Percentiles rank a stretch among this genome's conserved stretches.
These are phyloP conservation scores for Euphorbia corollata DNA, from an alignment of 441 rosid species.

Conservation along the genomic window DNA sequence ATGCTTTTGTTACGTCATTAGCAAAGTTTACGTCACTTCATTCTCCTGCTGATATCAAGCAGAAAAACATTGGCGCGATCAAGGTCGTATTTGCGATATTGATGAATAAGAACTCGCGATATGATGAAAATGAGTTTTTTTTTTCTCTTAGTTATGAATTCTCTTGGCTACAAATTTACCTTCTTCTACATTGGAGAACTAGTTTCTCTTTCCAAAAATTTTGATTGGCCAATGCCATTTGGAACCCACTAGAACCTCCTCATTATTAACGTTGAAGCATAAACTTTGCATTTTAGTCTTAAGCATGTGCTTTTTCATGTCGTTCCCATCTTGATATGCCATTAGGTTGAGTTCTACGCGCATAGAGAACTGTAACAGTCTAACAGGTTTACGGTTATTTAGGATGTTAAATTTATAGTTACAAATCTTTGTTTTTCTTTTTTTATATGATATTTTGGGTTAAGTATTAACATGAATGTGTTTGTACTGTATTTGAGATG, in stretches of 20 bases:
- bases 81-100: slow-evolving; percentile 47
- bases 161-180: neutral
- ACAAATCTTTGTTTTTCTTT: neutral
- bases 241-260: neutral
- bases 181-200: neutral
- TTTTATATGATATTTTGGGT: neutral
- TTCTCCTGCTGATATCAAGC: slow-evolving; percentile 95
- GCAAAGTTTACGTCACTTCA: slow-evolving; percentile 98
- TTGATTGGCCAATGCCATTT: neutral
- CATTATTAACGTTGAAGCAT: neutral
- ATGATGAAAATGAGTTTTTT: neutral
- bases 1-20: slow-evolving; percentile 96
- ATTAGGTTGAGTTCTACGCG: neutral
- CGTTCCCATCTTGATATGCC: neutral
- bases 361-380: neutral
- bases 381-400: neutral
- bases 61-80: slow-evolving; percentile 83
- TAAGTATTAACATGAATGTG: neutral
- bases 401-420: neutral
- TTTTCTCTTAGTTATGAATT: neutral
- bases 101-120: neutral
- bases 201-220: neutral
- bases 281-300: neutral
- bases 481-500: neutral
- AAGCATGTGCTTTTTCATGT: neutral